Base-by-base conservation (phyloP, 208 protist species). In the Wallacemonas sp. region DNA sequence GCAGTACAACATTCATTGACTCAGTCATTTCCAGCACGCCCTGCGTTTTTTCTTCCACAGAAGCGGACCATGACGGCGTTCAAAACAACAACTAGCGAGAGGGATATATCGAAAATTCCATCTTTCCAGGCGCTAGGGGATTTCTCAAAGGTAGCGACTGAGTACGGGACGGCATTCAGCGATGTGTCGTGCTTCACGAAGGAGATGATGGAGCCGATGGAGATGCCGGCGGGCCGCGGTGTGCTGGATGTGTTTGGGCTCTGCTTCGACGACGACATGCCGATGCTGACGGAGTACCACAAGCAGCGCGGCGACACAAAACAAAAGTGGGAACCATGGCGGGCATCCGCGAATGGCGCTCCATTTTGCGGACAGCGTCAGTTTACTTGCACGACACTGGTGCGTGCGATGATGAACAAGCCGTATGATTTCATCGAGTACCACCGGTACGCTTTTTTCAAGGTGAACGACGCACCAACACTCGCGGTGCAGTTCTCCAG, bases 361-460 rank as follows among this genome's bases (percentile, higher is more conserved):
- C 21, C 33, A 38, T 87, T 80, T 68, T 70, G 72, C 47, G 84
- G 84, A 17, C 80, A 87, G 69, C 76, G 84, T 44, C 24, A 66
- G 44, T 84, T 87, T 39, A 76, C 61, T 33, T 87, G 80, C 66
- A 83, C 67, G 62, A 87, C 81, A 34, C 60, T 76, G 29, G 72
- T 87, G 60, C 81, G 77, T 66, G 74, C 75, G 62, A 68, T 87
- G 71, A 72, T 87, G 69, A 62, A 56, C 48, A 87, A 85, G 68
- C 57, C 61, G 19, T 90, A 78, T 69, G 30, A 55, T 24, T 85
- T 76, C 61, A 74, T 70, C 43, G 78, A 90, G 70, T 87, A 86
- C 63, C 70, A 90, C 60, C 74, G 81, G 26, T 90, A 86, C 58
- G 79, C 78, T 4, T 71, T 90, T 39, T 57, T 84, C 68, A 86